Conservation (phyloP, 1,284 basidiomycete species). For the Schizophyllum commune region DNA sequence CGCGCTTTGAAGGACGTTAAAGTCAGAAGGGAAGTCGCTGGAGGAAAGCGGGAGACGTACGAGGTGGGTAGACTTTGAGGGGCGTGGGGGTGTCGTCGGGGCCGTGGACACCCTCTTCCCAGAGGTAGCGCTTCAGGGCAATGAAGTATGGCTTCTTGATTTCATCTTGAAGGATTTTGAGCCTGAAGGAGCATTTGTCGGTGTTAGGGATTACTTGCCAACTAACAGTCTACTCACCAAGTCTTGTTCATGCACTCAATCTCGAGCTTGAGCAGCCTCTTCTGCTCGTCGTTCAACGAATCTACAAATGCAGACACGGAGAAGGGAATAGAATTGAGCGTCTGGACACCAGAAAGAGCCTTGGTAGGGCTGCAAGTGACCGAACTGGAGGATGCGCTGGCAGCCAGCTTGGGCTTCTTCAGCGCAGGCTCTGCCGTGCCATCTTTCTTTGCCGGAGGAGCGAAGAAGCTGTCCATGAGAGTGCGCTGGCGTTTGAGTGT, state of each 20-base stretch:
- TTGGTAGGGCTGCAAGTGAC: constrained; percentile 5
- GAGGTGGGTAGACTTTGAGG: constrained; percentile 54
- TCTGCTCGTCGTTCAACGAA: constrained; percentile 51
- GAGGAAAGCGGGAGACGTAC: constrained; percentile 32
- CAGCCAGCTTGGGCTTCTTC: constrained; percentile 35
- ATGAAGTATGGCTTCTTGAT: constrained; percentile 72
- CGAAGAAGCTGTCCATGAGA: constrained; percentile 47
- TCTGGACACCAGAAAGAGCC: constrained; percentile 22
- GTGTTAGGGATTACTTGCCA: no score
- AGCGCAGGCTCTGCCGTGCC: constrained; percentile 17
- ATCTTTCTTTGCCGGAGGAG: constrained; percentile 25
- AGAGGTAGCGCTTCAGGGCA: constrained; percentile 60
- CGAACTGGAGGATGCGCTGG: constrained; percentile 12
- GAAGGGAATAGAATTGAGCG: constrained; percentile 65
- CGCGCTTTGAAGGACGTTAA: constrained; percentile 32
- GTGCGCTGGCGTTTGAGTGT: constrained; percentile 56
- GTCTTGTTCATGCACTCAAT: constrained; percentile 65
- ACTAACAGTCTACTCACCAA: no score
- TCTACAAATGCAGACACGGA: constrained; percentile 48
- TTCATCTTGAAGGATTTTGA: constrained; percentile 66
- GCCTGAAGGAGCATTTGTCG: constrained; percentile 35
- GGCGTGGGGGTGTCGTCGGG: constrained; percentile 35
- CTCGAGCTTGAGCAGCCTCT: constrained; percentile 54
- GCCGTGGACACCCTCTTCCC: constrained; percentile 57
- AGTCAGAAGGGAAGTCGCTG: neutral